Base-by-base conservation (phyloP, 192 early-diverging fungal species). In the Physocladia obscura region DNA sequence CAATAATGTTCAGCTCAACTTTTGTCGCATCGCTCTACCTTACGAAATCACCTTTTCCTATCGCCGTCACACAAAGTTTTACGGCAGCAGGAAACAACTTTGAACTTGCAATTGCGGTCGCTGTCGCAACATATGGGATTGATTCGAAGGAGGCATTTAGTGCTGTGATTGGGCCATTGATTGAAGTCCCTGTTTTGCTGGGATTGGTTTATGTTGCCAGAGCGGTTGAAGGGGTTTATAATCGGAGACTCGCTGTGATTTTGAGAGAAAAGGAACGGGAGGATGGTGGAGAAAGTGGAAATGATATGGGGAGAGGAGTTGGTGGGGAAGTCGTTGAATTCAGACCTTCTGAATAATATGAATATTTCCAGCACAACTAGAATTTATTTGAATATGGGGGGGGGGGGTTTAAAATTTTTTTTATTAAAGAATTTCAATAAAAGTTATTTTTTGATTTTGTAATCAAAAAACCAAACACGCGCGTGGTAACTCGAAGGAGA, bases 61-160 rank as follows among this genome's bases (percentile, higher is more conserved):
- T 79, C 36, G 75, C 79, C 4, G 85, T 84, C 0, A 83, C 88
- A 6, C 88, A 87, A 57, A 55, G 78, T 47, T 90, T 91, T 57
- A 91, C 89, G 0, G 87, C 88, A 1, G 78, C 81, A 2, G 79
- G 77, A 60, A 90, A 90, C 63, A 90, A 90, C 54, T 91, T 91
- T 68, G 88, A 91, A 68, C 74, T 91, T 17, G 89, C 90, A 17
- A 90, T 91, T 58, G 89, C 88, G 37, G 84, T 91, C 15, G 84
- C 88, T 3, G 77, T 89, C n/a, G 84, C 85, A 0, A 83, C 77
- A 0, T 91, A 82, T 76, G 90, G 90, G 4, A 77, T 89, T 39
- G 75, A 86, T 32, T 89, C 88, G 8, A 74, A 78, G 49, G 76
- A 90, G 58, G 86, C 88, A 1, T 64, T 90, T 49, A 82, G 85